Evolutionary conservation across 768 basidiomycete species (phyloP).

Genomic region (Cystoderma amianthinum): DNA sequence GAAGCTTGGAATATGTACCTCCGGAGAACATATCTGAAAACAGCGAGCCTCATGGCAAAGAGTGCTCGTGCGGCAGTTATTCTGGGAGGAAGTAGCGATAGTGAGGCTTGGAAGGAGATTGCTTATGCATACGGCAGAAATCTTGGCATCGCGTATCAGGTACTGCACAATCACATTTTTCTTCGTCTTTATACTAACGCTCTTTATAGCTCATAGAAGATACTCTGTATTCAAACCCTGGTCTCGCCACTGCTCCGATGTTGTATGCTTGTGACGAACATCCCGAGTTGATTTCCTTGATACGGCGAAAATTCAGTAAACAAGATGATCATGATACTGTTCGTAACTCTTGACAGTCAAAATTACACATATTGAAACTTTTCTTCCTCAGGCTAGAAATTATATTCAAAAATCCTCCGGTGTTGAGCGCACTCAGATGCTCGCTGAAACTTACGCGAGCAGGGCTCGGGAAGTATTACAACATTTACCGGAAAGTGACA

Average conservation of each 20-base stretch:
- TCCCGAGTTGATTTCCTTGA: slow-evolving; percentile 68
- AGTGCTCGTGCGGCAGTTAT: slow-evolving; percentile 77
- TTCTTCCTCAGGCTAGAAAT: slow-evolving; percentile 48
- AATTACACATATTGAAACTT: background rate
- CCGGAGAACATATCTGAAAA: slow-evolving; percentile 66
- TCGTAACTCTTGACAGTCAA: slow-evolving; percentile 14
- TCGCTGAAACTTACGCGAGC: slow-evolving; percentile 70
- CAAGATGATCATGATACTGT: slow-evolving; percentile 80
- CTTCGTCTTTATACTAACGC: slow-evolving; percentile 4
- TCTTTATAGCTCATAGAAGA: slow-evolving; percentile 74
- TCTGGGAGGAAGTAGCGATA: slow-evolving; percentile 73
- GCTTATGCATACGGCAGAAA: slow-evolving; percentile 91
- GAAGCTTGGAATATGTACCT: slow-evolving; percentile 75
- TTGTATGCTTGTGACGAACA: slow-evolving; percentile 85
- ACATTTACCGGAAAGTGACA: slow-evolving; percentile 75
- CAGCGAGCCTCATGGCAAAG: slow-evolving; percentile 88
- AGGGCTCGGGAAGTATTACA: slow-evolving; percentile 67
- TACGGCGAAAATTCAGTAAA: slow-evolving; percentile 68
- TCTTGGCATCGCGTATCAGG: slow-evolving; percentile 73
- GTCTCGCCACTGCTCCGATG: slow-evolving; percentile 69
- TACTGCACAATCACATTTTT: slow-evolving; percentile 11
- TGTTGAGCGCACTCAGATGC: slow-evolving; percentile 67
- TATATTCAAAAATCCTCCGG: slow-evolving; percentile 67
- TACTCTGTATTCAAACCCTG: slow-evolving; percentile 36
- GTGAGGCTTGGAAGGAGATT: slow-evolving; percentile 81